phyloP scores from a whole-genome alignment of 2,329 filamentous ascomycete genomes.

The Cadophora gregata region DNA sequence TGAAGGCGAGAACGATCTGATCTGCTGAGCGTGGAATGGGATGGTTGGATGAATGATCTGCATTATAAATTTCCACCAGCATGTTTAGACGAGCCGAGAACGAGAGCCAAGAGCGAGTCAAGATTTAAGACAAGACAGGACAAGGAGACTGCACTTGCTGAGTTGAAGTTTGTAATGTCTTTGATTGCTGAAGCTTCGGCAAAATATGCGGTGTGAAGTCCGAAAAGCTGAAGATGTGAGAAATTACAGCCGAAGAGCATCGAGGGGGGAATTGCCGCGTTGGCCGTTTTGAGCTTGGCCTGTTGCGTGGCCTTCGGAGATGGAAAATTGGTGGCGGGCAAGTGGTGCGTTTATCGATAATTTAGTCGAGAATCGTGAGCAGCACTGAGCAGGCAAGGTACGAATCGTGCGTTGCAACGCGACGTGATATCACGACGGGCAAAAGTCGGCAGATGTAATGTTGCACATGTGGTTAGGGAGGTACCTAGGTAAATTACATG shows the following conservation, averaged over 20 bases:
- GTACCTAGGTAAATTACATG: background rate
- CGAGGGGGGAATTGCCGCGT: background rate
- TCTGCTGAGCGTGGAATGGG: too few relatives aligned
- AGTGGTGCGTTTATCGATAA: background rate
- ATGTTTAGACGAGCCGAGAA: background rate
- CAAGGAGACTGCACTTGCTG: background rate
- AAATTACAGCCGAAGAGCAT: background rate
- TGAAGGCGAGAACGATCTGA: too few relatives aligned
- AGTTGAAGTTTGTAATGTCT: background rate
- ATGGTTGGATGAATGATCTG: background rate
- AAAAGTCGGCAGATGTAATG: constrained; percentile 22
- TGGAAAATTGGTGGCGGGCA: background rate
- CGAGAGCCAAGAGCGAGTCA: background rate
- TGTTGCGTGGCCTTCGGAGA: background rate
- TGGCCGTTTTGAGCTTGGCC: background rate
- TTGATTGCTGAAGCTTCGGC: background rate
- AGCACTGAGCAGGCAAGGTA: background rate
- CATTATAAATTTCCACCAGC: background rate
- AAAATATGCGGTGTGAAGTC: constrained; percentile 1
- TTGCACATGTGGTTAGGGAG: background rate
- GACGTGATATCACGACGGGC: background rate
- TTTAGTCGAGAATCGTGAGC: constrained; percentile 18
- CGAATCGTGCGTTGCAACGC: background rate
- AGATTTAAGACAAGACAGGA: background rate
- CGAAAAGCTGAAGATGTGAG: background rate